A percentile compares a stretch with the other conserved stretches of the same genome.
These are phyloP conservation scores for Cryptococcus sp. DNA, from an alignment of 1,284 basidiomycete genomes.

Conservation along the genomic window DNA sequence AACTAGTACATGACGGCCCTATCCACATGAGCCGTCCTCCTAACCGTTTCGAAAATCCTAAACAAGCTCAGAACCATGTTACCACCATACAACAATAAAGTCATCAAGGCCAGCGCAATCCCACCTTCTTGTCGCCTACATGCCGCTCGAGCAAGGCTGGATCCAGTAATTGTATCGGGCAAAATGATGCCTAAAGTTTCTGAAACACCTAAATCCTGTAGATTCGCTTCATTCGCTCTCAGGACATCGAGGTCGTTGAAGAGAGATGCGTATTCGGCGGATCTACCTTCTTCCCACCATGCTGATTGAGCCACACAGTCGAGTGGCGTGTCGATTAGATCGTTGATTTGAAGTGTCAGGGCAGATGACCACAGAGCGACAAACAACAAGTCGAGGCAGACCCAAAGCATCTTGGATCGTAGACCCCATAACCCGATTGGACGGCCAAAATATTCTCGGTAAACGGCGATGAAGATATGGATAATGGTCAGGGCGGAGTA, in stretches of 20 bases:
- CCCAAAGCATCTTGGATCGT: constrained; percentile 50
- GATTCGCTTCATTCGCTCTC: background rate
- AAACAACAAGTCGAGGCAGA: constrained; percentile 52
- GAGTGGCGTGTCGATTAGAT: constrained; percentile 55
- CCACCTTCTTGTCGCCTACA: constrained; percentile 47
- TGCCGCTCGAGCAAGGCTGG: constrained; percentile 23
- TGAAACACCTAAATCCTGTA: background rate
- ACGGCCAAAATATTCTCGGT: constrained; percentile 54
- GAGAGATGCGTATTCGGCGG: constrained; percentile 16
- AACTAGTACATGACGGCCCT: constrained; percentile 14
- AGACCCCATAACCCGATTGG: constrained; percentile 57
- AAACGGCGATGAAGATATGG: constrained; percentile 50
- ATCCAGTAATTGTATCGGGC: constrained; percentile 14
- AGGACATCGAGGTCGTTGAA: constrained; percentile 9
- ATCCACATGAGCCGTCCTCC: constrained; percentile 32
- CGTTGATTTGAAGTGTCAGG: constrained; percentile 53
- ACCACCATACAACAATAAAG: constrained; percentile 43
- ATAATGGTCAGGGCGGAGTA: constrained; percentile 51
- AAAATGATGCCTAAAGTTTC: constrained; percentile 25
- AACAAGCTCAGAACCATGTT: constrained; percentile 51
- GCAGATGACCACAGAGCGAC: constrained; percentile 46
- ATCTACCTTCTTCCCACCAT: constrained; percentile 36
- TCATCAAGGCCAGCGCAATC: constrained; percentile 41
- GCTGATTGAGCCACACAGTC: constrained; percentile 45
- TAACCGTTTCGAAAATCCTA: constrained; percentile 51